Conservation (phyloP, 441 rosid species). For the Kokia cookei region DNA sequence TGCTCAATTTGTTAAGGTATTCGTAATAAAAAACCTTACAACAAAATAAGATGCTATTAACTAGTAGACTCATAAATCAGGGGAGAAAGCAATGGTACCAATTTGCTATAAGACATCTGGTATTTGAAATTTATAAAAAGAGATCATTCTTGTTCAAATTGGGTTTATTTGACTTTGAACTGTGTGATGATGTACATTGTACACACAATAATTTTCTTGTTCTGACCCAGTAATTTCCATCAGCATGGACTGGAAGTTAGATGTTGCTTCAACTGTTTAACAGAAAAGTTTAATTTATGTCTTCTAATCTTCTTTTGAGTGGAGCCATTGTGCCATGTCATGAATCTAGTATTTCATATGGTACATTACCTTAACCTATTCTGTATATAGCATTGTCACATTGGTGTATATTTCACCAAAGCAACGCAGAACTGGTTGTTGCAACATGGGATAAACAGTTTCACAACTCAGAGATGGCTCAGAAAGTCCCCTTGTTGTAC, state of each 20-base stretch:
- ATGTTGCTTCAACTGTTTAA: not conserved
- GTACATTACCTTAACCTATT: conserved; percentile 27
- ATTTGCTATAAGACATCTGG: not conserved
- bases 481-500: conserved; percentile 83
- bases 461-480: conserved; percentile 53
- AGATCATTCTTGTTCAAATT: not conserved
- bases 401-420: conserved; percentile 87
- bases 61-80: not conserved
- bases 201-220: not conserved
- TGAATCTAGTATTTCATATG: not conserved
- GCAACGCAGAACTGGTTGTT: conserved; percentile 77
- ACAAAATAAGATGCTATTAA: not conserved
- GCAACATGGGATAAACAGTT: conserved; percentile 93
- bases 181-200: not conserved
- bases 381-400: conserved; percentile 62
- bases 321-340: not conserved
- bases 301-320: not conserved
- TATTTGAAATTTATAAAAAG: not conserved
- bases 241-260: not conserved
- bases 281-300: not conserved
- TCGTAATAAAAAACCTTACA: not conserved
- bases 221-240: not conserved
- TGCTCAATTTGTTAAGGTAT: not conserved
- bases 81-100: not conserved
- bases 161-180: not conserved